Conservation (phyloP, 2,329 filamentous ascomycete species). For the Colletotrichum nymphaeae region DNA sequence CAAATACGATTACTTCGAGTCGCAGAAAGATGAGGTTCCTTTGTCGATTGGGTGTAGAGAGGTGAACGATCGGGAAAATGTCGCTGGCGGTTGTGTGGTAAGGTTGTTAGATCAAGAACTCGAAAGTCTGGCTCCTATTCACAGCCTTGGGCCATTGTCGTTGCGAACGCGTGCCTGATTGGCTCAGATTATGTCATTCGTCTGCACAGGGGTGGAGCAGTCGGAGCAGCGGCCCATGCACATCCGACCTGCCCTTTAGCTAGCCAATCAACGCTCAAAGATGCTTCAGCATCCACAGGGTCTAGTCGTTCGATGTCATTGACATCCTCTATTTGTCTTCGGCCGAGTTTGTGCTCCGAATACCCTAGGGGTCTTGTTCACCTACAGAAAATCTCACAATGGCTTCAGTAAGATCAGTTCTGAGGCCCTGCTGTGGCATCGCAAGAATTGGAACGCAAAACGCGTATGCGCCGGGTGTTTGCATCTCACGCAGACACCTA, state of each 20-base stretch:
- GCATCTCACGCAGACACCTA: conserved; percentile 13
- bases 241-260: conserved; percentile 28
- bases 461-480: conserved; percentile 12
- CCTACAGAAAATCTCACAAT: conserved; percentile 16
- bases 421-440: conserved; percentile 8
- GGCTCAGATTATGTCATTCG: conserved; percentile 37
- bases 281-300: conserved; percentile 1
- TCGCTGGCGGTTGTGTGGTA: conserved; percentile 2
- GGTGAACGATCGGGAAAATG: not conserved
- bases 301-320: conserved; percentile 34
- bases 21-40: not conserved
- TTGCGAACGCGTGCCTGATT: conserved; percentile 27
- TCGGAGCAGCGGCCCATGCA: conserved; percentile 20
- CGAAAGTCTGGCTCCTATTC: conserved; percentile 27
- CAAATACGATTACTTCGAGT: not conserved
- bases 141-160: conserved; percentile 29
- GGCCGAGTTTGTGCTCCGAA: conserved; percentile 14
- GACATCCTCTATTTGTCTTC: conserved; percentile 14
- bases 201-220: conserved; percentile 7
- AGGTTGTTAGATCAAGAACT: conserved; percentile 7
- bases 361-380: not conserved
- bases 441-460: not conserved
- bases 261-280: conserved; percentile 28
- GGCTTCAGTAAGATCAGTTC: conserved; percentile 14
- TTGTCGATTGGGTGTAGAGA: not conserved